phyloP scores from a whole-genome alignment of 805 yeast genomes.

The Nakazawaea siamensis region DNA sequence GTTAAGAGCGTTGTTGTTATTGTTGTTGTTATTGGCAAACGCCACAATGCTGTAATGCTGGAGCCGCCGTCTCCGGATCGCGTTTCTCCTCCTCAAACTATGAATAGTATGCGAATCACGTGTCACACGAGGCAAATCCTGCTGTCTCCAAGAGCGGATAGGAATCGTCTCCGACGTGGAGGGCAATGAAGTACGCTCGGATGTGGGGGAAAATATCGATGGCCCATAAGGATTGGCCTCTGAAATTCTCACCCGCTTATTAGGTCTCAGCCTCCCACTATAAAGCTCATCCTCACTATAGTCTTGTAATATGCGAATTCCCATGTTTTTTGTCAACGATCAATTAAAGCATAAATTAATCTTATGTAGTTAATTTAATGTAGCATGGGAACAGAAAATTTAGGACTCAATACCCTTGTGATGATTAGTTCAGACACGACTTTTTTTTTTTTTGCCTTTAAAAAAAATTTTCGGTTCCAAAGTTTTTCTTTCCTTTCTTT shows the following conservation, averaged over 20 bases:
- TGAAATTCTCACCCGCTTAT: slow-evolving; percentile 13
- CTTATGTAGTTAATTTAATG: too few relatives aligned
- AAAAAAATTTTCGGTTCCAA: slow-evolving; percentile 4
- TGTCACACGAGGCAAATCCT: too few relatives aligned
- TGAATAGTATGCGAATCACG: too few relatives aligned
- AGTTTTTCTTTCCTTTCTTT: slow-evolving; percentile 15
- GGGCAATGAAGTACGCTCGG: slow-evolving; percentile 1
- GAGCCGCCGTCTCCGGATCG: background rate
- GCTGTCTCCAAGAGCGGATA: background rate
- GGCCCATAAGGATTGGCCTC: slow-evolving; percentile 8
- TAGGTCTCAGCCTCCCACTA: too few relatives aligned
- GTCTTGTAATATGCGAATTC: slow-evolving; percentile 1
- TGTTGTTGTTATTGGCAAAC: background rate
- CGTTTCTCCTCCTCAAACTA: too few relatives aligned
- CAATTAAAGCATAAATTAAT: too few relatives aligned
- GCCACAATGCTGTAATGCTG: background rate
- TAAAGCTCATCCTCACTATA: slow-evolving; percentile 6
- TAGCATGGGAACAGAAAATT: too few relatives aligned
- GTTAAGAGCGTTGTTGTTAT: background rate
- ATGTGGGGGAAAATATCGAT: slow-evolving; percentile 9
- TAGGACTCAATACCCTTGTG: background rate
- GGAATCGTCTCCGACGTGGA: background rate
- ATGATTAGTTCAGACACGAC: background rate
- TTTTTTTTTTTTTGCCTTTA: slow-evolving; percentile 1
- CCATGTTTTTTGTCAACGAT: background rate